Conservation (phyloP, 2,329 filamentous ascomycete genomes). For the Aspergillus brunneoviolaceus region DNA sequence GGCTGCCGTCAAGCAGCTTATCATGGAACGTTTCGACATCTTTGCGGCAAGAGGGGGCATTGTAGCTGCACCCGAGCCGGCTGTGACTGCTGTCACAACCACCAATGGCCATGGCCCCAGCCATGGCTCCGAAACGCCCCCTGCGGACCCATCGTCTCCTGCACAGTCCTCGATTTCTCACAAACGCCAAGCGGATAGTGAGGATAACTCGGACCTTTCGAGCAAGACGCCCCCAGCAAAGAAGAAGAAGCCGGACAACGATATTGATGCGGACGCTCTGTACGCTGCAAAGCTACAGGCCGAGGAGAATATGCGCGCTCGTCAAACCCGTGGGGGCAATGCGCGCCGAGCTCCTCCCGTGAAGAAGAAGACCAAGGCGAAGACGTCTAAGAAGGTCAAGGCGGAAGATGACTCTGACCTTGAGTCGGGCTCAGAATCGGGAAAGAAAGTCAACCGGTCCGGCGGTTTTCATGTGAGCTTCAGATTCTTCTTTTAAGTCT, state of each 20-base stretch:
- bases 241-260: constrained; percentile 61
- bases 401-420: constrained; percentile 78
- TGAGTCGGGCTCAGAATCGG: constrained; percentile 58
- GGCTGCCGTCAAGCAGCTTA: constrained; percentile 69
- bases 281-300: constrained; percentile 87
- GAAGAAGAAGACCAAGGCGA: constrained; percentile 62
- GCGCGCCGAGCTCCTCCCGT: constrained; percentile 57
- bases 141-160: constrained; percentile 32
- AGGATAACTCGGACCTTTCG: constrained; percentile 39
- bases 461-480: constrained; percentile 78
- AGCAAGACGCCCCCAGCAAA: constrained; percentile 51
- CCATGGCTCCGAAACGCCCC: constrained; percentile 20
- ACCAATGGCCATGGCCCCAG: constrained; percentile 38
- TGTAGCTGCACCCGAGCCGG: constrained; percentile 32
- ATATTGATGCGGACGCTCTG: constrained; percentile 77
- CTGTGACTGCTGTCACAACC: constrained; percentile 10
- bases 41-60: constrained; percentile 51
- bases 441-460: constrained; percentile 70
- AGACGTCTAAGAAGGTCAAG: constrained; percentile 67
- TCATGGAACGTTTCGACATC: constrained; percentile 72
- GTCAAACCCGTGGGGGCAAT: constrained; percentile 73
- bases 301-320: constrained; percentile 76
- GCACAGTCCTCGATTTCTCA: constrained; percentile 37
- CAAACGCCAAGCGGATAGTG: constrained; percentile 45
- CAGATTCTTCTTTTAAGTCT: neutral